These are phyloP conservation scores for Fusarium protoensiforme DNA, from an alignment of 2,329 filamentous ascomycete species.

Conservation along the genomic window DNA sequence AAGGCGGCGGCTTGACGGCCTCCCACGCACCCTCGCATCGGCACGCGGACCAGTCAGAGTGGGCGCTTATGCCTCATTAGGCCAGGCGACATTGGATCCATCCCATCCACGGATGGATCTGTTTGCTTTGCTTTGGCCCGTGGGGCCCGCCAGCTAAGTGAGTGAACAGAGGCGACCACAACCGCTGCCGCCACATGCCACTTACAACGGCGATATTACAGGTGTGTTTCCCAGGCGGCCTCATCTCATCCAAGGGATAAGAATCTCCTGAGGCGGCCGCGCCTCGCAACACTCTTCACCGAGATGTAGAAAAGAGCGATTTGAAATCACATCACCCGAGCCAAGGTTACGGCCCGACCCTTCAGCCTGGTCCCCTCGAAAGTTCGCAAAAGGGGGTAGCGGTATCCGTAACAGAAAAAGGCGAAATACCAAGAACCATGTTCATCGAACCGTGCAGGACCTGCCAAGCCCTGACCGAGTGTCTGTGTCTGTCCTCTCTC, in stretches of 20 bases:
- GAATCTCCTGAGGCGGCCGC: slow-evolving; percentile 1
- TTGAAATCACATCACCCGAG: slow-evolving; percentile 19
- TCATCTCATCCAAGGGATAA: background rate
- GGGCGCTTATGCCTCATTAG: slow-evolving; percentile 9
- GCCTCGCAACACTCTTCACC: background rate
- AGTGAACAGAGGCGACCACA: background rate
- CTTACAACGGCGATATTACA: slow-evolving; percentile 2
- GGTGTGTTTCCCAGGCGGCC: background rate
- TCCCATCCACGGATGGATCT: background rate
- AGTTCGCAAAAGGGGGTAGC: slow-evolving; percentile 15
- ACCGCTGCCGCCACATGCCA: background rate
- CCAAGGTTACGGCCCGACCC: slow-evolving; percentile 30
- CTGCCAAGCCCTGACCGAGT: background rate
- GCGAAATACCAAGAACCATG: slow-evolving; percentile 16
- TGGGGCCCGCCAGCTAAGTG: background rate
- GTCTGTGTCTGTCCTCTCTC: background rate
- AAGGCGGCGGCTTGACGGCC: slow-evolving; percentile 3
- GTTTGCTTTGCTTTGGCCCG: background rate
- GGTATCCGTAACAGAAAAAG: background rate
- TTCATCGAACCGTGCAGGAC: slow-evolving; percentile 9
- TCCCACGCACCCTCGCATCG: background rate
- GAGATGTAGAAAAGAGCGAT: background rate
- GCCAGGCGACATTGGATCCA: slow-evolving; percentile 12
- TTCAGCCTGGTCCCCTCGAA: slow-evolving; percentile 6
- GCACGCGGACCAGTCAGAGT: slow-evolving; percentile 9